Base-by-base conservation (phyloP, 495 filamentous ascomycete species). In the Cudoniella acicularis region DNA sequence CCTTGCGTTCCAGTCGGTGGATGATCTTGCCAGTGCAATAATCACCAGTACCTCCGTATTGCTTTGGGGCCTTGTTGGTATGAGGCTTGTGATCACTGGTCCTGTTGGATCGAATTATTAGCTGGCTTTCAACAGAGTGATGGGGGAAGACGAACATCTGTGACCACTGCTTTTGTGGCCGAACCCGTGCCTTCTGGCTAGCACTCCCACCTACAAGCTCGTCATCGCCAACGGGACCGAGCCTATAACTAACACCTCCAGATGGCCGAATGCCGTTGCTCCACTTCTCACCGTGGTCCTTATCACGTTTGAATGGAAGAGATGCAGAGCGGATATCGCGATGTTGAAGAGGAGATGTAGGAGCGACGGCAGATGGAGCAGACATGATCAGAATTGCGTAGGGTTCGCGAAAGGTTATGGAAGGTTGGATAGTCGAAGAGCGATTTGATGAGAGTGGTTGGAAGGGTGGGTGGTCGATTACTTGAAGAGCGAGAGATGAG, bases 251-350 rank as follows among this genome's bases (percentile, higher is more conserved):
- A n/a, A n/a, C n/a, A 9, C 60, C 60, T 22, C 48, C 45, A 13
- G 25, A 18, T 8, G 61, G 54, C 10, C 61, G 62, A 1, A n/a
- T n/a, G 4, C 66, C 66, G 25, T 45, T 10, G 17, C 18, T 22
- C 66, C 66, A 69, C 45, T 69, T 69, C 51, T 43, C 26, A 36
- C 49, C 18, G 52, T 64, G 57, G 27, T 69, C 61, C 26, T 66
- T 66, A 36, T 64, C 58, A n/a, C 66, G 63, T 42, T 66, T 65
- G 56, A 22, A 64, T 6, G 47, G 25, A 10, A 51, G 50, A 21
- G 52, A 49, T 9, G 49, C 54, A 25, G 60, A 64, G 17, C 66
- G 61, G 46, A 69, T 66, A 58, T 69, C 66, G 40, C 43, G 27
- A 6, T 43, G 49, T 24, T 27, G 25, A 18, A 56, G 26, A 13